Evolutionary conservation across 2,329 filamentous ascomycete genomes (phyloP).

Genomic region (Chaetothyriales sp.): DNA sequence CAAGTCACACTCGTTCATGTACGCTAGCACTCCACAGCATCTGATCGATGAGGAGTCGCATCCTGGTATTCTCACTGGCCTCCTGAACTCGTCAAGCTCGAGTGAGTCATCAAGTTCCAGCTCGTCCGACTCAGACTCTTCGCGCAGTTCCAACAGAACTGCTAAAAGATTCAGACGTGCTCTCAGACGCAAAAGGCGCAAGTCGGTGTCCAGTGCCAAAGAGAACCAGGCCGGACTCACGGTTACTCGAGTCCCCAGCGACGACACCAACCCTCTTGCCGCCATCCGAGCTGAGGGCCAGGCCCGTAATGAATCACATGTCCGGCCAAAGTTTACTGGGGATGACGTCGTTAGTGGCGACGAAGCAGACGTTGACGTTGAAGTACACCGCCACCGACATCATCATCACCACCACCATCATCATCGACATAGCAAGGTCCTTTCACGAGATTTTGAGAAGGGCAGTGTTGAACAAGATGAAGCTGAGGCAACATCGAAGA

Average conservation of each 20-base stretch:
- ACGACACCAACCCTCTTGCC: not conserved
- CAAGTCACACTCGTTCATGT: conserved; percentile 82
- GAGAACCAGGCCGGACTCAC: conserved; percentile 30
- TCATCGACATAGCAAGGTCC: conserved; percentile 11
- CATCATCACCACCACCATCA: conserved; percentile 9
- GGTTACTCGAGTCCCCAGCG: not conserved
- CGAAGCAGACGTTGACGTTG: conserved; percentile 39
- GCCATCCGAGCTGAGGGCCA: not conserved
- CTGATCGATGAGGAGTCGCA: conserved; percentile 84
- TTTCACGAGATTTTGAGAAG: conserved; percentile 35
- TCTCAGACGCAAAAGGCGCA: conserved; percentile 56
- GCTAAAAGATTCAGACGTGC: conserved; percentile 62
- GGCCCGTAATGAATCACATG: not conserved
- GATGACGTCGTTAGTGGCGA: conserved; percentile 31
- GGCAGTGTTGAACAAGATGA: conserved; percentile 11
- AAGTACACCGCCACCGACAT: conserved; percentile 18
- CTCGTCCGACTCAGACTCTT: conserved; percentile 41
- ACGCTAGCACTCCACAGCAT: conserved; percentile 80
- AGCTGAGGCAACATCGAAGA: conserved; percentile 18
- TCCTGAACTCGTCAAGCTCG: conserved; percentile 56
- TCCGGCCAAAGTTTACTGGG: not conserved
- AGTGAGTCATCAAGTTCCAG: conserved; percentile 40
- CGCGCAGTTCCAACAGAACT: conserved; percentile 54
- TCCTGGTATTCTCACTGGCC: conserved; percentile 67
- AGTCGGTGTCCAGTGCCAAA: conserved; percentile 58